Conservation (phyloP, 75 land plant genomes). For the Sequoiadendron giganteum region DNA sequence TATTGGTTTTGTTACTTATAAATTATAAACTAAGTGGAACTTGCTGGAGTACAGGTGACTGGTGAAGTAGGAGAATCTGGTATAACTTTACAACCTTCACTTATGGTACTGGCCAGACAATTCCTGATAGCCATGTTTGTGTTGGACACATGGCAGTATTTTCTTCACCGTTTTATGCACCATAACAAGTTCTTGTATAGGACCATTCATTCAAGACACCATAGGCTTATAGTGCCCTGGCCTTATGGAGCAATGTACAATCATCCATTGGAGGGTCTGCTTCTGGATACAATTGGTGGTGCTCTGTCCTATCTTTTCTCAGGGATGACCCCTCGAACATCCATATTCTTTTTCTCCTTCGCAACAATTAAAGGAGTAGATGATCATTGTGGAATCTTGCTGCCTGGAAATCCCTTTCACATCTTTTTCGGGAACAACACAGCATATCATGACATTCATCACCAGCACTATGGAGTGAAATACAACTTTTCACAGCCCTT, state of each 20-base stretch:
- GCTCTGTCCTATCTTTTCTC: constrained; percentile 74
- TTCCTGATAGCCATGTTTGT: constrained; percentile 62
- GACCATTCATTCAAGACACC: constrained; percentile 80
- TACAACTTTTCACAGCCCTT: constrained; percentile 92
- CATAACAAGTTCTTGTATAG: constrained; percentile 74
- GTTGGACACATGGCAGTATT: constrained; percentile 78
- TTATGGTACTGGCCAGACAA: constrained; percentile 29
- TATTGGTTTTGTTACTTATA: neutral
- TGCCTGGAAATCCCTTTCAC: constrained; percentile 80
- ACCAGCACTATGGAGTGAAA: constrained; percentile 79
- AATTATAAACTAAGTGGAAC: neutral
- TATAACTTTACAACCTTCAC: constrained; percentile 14
- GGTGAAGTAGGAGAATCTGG: constrained; percentile 12
- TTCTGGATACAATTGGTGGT: constrained; percentile 84
- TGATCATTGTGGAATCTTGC: constrained; percentile 76
- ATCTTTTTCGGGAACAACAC: constrained; percentile 73
- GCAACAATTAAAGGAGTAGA: constrained; percentile 81
- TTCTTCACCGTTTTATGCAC: constrained; percentile 82
- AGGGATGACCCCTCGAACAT: constrained; percentile 78
- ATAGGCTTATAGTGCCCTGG: constrained; percentile 75
- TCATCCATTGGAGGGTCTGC: constrained; percentile 85
- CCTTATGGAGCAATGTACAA: constrained; percentile 88
- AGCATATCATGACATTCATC: constrained; percentile 91
- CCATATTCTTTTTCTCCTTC: constrained; percentile 79
- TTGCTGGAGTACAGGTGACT: constrained; percentile 26